phyloP scores from a whole-genome alignment of 2,329 filamentous ascomycete genomes.

The Peltaster fructicola region DNA sequence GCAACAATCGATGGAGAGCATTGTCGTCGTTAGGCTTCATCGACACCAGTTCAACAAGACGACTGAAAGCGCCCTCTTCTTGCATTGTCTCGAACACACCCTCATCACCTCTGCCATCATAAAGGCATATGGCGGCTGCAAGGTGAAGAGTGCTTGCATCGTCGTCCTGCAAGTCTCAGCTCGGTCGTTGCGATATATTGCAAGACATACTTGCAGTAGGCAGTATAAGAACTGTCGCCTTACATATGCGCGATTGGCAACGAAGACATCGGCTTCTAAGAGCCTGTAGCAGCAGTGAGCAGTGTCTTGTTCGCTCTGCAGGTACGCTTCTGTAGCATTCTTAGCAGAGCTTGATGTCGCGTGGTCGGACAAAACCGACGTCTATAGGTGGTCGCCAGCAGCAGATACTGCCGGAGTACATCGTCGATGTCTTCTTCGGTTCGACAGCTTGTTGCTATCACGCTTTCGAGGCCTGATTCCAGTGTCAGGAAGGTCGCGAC shows the following conservation, averaged over 20 bases:
- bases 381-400: conserved; percentile 57
- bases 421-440: conserved; percentile 71
- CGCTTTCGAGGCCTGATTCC: too few species aligned
- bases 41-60: conserved; percentile 67
- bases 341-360: too few species aligned
- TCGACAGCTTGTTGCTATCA: too few species aligned
- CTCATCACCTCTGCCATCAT: conserved; percentile 69
- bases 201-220: conserved; percentile 45
- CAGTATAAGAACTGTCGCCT: conserved; percentile 85
- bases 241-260: conserved; percentile 63
- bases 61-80: conserved; percentile 62
- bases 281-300: conserved; percentile 65
- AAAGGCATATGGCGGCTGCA: conserved; percentile 66
- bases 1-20: conserved; percentile 58
- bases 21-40: conserved; percentile 44
- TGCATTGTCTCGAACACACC: conserved; percentile 74
- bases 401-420: conserved; percentile 66
- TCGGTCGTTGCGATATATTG: background rate
- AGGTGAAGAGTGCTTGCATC: conserved; percentile 63
- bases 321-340: conserved; percentile 57
- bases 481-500: too few species aligned
- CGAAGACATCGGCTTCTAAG: conserved; percentile 58
- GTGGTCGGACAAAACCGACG: too few species aligned
- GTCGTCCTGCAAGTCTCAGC: conserved; percentile 48
- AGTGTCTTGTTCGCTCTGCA: conserved; percentile 61